Conservation (phyloP, 2,329 filamentous ascomycete genomes). For the Dissoconium aciculare region DNA sequence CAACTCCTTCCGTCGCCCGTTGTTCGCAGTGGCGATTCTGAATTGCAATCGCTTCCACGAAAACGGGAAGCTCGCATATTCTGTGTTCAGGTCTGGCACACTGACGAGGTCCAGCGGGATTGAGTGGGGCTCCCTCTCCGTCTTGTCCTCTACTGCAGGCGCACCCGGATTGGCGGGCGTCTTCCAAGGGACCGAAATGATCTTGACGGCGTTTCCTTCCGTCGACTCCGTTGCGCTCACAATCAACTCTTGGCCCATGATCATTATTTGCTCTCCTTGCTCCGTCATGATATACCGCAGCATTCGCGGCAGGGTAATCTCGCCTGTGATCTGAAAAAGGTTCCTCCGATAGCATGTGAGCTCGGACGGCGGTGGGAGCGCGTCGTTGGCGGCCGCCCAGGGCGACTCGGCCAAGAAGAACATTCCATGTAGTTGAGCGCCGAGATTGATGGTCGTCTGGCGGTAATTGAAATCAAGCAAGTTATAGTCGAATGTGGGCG, state of each 20-base stretch:
- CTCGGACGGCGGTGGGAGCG: slow-evolving; percentile 53
- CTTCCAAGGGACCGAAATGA: slow-evolving; percentile 97
- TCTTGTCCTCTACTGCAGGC: slow-evolving; percentile 48
- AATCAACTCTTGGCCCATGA: slow-evolving; percentile 68
- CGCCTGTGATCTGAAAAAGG: slow-evolving; percentile 88
- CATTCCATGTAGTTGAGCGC: slow-evolving; percentile 72
- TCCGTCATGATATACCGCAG: slow-evolving; percentile 71
- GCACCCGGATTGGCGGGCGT: slow-evolving; percentile 59
- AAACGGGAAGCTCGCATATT: slow-evolving; percentile 81
- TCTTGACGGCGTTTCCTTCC: slow-evolving; percentile 77
- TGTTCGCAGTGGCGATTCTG: slow-evolving; percentile 88
- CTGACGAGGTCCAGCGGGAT: slow-evolving; percentile 56
- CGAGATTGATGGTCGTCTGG: slow-evolving; percentile 49
- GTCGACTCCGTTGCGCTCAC: slow-evolving; percentile 91
- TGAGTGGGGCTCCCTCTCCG: slow-evolving; percentile 73
- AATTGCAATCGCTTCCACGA: slow-evolving; percentile 92
- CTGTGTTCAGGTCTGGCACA: slow-evolving; percentile 58
- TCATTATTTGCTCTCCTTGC: slow-evolving; percentile 67
- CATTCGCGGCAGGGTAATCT: slow-evolving; percentile 63
- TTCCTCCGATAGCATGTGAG: slow-evolving; percentile 93
- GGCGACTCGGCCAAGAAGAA: slow-evolving; percentile 76
- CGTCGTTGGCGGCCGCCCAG: slow-evolving; percentile 43
- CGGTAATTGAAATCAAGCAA: slow-evolving; percentile 52
- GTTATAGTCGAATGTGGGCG: slow-evolving; percentile 38
- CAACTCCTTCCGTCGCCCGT: slow-evolving; percentile 82